Evolutionary conservation across 495 filamentous ascomycete genomes (phyloP).

Genomic region (Pseudevernia furfuracea): DNA sequence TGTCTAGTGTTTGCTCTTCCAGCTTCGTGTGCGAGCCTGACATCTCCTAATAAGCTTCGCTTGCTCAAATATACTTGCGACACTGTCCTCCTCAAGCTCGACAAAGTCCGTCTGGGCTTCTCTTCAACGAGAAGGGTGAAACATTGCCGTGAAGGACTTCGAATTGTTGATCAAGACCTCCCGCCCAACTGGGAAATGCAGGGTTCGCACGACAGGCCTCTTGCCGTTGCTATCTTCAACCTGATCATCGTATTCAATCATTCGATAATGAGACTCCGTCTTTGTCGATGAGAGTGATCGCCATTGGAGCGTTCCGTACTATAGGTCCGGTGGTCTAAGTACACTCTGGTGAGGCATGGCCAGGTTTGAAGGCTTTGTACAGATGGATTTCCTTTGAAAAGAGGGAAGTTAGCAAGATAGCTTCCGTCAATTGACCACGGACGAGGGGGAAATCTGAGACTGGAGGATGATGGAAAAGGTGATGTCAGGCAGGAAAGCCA

Average conservation of each 20-base stretch:
- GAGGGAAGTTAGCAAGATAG: too few species aligned
- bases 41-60: too few species aligned
- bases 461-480: background rate
- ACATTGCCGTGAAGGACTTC: background rate
- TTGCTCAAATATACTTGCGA: slow-evolving; percentile 12
- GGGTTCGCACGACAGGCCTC: too few species aligned
- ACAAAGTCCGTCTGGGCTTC: background rate
- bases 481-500: too few species aligned
- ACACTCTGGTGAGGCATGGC: too few species aligned
- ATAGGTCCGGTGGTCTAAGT: too few species aligned
- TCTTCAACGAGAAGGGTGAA: slow-evolving; percentile 3
- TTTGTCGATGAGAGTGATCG: background rate
- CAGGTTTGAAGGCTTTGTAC: too few species aligned
- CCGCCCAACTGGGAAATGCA: slow-evolving; percentile 4
- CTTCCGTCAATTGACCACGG: too few species aligned
- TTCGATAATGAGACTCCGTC: background rate
- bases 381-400: too few species aligned
- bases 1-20: too few species aligned
- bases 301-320: too few species aligned
- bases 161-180: slow-evolving; percentile 9
- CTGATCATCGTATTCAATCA: slow-evolving; percentile 6
- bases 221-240: background rate
- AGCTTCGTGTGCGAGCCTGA: slow-evolving; percentile 6
- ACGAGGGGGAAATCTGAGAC: too few species aligned
- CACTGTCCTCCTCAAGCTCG: background rate